Base-by-base conservation (phyloP, 2,329 filamentous ascomycete genomes). In the Xylogone sp. region DNA sequence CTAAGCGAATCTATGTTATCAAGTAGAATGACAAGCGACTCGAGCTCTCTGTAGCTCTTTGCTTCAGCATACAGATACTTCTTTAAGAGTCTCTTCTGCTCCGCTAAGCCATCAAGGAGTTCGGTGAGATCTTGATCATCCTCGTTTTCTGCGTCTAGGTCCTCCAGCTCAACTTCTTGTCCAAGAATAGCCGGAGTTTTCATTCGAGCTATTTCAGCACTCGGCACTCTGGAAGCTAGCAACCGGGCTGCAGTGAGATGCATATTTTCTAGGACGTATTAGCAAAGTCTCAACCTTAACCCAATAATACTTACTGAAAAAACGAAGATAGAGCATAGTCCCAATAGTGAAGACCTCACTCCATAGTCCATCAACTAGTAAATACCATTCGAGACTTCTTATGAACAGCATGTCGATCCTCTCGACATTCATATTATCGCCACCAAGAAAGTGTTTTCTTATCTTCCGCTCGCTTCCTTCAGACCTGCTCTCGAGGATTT, bases 361-460 rank as follows among this genome's bases (percentile, higher is more conserved):
- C 85, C 87, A 92, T 50, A 88, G 78, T 12, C 81, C 86, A 46
- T 87, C 82, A 8, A 93, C 79, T 51, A 89, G 78, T 52, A 89
- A 73, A 66, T 93, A 85, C 92, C 93, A 97, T 64, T 95, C 88
- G 53, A 97, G 72, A 34, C 88, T 84, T 51, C 87, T 81, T 44
- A 97, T 90, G 48, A 96, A 76, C 29, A 78, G 69, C 59, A 86
- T 82, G 56, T 93, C 86, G 53, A 87, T 81, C 43, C 76, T 69
- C 7, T 83, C 76, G 9, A 84, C 72, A 68, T 81, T 74, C 2
- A 83, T 81, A 4, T 84, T 71, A 69, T 83, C 75, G 2, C 83
- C 81, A 3, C 85, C 84, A 49, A 92, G 82, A 62, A 96, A 88
- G 53, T 87, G 83, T 5, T 79, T 73, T 64, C 79, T 83, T 50